These are phyloP conservation scores for Mucor circinelloides DNA, from an alignment of 371 early-diverging fungal genomes.

Conservation along the genomic window DNA sequence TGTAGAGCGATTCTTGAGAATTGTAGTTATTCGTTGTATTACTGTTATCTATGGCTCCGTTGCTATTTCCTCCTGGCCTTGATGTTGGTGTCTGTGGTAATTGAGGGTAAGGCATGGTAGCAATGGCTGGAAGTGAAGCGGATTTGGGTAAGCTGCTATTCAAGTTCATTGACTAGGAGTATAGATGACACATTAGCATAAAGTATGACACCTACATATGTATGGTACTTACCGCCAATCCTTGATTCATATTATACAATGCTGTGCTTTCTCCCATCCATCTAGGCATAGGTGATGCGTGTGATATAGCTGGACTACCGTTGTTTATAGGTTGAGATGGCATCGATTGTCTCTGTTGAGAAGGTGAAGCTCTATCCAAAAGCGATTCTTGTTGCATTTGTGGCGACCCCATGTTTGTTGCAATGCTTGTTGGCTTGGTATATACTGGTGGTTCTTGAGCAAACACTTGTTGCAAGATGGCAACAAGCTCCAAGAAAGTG, in stretches of 20 bases:
- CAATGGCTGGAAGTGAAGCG: slow-evolving; percentile 28
- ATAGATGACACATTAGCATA: neutral
- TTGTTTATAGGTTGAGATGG: slow-evolving; percentile 32
- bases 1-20: slow-evolving; percentile 41
- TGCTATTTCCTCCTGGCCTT: slow-evolving; percentile 1
- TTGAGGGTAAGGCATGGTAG: neutral
- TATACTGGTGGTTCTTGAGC: slow-evolving; percentile 82
- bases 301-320: slow-evolving; percentile 26
- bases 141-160: slow-evolving; percentile 28
- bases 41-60: neutral
- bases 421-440: slow-evolving; percentile 56
- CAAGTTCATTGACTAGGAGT: slow-evolving; percentile 31
- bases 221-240: slow-evolving; percentile 26
- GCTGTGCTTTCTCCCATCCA: slow-evolving; percentile 45
- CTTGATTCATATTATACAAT: slow-evolving; percentile 49
- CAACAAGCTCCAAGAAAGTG: slow-evolving; percentile 64
- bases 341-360: slow-evolving; percentile 24
- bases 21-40: neutral
- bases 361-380: slow-evolving; percentile 25
- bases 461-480: slow-evolving; percentile 74
- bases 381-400: slow-evolving; percentile 22
- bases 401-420: slow-evolving; percentile 25
- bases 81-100: slow-evolving; percentile 5
- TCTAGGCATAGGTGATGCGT: slow-evolving; percentile 21
- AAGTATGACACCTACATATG: neutral